These are phyloP conservation scores for Monilinia aucupariae DNA, from an alignment of 2,329 filamentous ascomycete genomes.

Conservation along the genomic window DNA sequence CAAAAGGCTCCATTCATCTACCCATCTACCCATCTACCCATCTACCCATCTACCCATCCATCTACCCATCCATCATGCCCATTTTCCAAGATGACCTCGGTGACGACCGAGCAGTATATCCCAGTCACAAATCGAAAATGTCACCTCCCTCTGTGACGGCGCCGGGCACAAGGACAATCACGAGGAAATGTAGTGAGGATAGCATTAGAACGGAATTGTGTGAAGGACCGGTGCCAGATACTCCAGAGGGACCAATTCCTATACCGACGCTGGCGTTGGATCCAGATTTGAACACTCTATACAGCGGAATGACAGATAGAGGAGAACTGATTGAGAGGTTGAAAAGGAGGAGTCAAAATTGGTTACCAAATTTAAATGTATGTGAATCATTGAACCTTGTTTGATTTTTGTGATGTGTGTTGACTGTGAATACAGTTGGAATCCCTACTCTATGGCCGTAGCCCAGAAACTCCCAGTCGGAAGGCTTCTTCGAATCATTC, in stretches of 20 bases:
- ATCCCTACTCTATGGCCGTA: slow-evolving; percentile 30
- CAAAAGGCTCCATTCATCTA: slow-evolving; percentile 12
- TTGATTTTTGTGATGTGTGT: slow-evolving; percentile 7
- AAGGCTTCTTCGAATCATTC: slow-evolving; percentile 21
- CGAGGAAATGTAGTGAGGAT: slow-evolving; percentile 49
- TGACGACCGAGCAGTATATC: slow-evolving; percentile 27
- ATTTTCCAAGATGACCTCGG: slow-evolving; percentile 52
- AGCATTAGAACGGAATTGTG: slow-evolving; percentile 57
- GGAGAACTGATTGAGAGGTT: slow-evolving; percentile 77
- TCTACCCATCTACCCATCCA: slow-evolving; percentile 16
- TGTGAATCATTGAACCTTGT: slow-evolving; percentile 21
- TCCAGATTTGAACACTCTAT: slow-evolving; percentile 21
- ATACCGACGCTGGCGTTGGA: slow-evolving; percentile 19
- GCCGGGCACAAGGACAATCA: slow-evolving; percentile 21
- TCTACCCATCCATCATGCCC: slow-evolving; percentile 43
- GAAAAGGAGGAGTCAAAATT: slow-evolving; percentile 71
- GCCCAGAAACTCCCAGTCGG: slow-evolving; percentile 27
- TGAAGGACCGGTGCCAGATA: slow-evolving; percentile 46
- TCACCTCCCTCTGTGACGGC: slow-evolving; percentile 26
- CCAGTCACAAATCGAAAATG: slow-evolving; percentile 22
- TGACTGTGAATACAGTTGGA: slow-evolving; percentile 26
- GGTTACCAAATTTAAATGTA: slow-evolving; percentile 62
- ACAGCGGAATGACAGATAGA: slow-evolving; percentile 48
- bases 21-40: slow-evolving; percentile 17
- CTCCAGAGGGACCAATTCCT: slow-evolving; percentile 19